Base-by-base conservation (phyloP, 2,329 filamentous ascomycete genomes). In the Botryotinia convoluta region DNA sequence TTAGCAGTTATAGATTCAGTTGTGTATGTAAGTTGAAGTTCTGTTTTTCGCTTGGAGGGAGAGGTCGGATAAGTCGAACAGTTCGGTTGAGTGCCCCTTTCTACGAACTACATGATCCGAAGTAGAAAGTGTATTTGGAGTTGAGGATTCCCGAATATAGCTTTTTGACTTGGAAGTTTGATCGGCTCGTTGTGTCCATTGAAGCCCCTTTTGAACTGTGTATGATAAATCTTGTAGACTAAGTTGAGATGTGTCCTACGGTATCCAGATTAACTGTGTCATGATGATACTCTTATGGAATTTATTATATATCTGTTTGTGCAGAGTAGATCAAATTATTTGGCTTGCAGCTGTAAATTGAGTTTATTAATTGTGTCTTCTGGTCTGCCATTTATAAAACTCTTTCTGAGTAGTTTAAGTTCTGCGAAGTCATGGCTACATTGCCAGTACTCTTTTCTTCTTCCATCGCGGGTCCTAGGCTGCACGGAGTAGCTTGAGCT, bases 71-170 rank as follows among this genome's bases (percentile, higher is more conserved):
- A 26, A 61, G 35, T 39, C 4, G 18, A 14, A 16, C 26, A 39
- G 4, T 37, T 62, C 16, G 61, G 37, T 5, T 62, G 22, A 39
- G 7, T 29, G 0, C 16, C 37, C 26, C 61, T 63, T 63, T 44
- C 3, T 14, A 20, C 8, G 1, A 20, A 10, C 8, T 12, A 44
- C 7, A 42, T 12, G 14, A 18, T 51, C 32, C 18, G 32, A 48
- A 18, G 44, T 18, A n/a, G 32, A 18, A 20, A 9, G 4, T 18
- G 29, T 26, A 18, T 20, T 16, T 18, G 2, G 35, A n/a, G 22
- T 6, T 37, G 32, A n/a, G 3, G 1, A n/a, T 4, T 9, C 45
- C 3, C 12, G 0, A 2, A 54, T 22, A 1, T 9, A 20, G 32
- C 6, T 22, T 2, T 37, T 16, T 54, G 5, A 6, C 16, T 29